Base-by-base conservation (phyloP, 257 asterid species). In the Pogostemon cablin region DNA sequence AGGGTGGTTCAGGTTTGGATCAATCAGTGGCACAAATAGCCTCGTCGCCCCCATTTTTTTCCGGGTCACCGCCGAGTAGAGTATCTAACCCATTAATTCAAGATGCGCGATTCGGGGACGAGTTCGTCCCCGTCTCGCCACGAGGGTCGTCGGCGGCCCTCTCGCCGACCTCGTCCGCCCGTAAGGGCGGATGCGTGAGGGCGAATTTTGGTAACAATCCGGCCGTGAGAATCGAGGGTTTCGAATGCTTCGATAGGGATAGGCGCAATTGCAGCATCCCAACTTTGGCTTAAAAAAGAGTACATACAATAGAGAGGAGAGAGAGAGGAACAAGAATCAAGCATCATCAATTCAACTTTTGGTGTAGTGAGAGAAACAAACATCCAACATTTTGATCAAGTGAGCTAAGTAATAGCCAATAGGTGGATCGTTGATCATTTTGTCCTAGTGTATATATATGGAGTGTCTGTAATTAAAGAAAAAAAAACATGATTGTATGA, bases 51-150 rank as follows among this genome's bases (percentile, higher is more conserved):
- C 98, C 98, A 56, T 95, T 89, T 95, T 95, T 91, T 86, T 59
- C 86, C 2, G 98, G 99, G 98, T 95, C 99, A 12, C 99, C 99
- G 87, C 99, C 99, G 86, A 84, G 93, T 72, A 86, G 99, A 89
- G 98, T 87, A 35, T 89, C 99, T 88, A 95, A 95, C 96, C 99
- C 99, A 49, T 84, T 95, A 84, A 86, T 91, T 87, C 95, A 87
- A 73, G 99, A 91, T 43, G 85, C 92, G 1, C 88, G 93, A 9
- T 95, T 95, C 43, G 89, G 93, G 63, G 96, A 86, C 64, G 93
- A 83, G 42, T 62, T 73, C n/a, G 25, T 83, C 75, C 90, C 95
- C 2, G 73, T 83, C 20, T 84, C 96, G 1, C 98, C 97, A 11
- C 85, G 86, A 4, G 43, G 43, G 2, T 84, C 95, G 2, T 89